Percentiles rank a stretch among this genome's conserved stretches.
These are phyloP conservation scores for Ettlia oleoabundans DNA, from an alignment of 139 green algal species.

Conservation along the genomic window DNA sequence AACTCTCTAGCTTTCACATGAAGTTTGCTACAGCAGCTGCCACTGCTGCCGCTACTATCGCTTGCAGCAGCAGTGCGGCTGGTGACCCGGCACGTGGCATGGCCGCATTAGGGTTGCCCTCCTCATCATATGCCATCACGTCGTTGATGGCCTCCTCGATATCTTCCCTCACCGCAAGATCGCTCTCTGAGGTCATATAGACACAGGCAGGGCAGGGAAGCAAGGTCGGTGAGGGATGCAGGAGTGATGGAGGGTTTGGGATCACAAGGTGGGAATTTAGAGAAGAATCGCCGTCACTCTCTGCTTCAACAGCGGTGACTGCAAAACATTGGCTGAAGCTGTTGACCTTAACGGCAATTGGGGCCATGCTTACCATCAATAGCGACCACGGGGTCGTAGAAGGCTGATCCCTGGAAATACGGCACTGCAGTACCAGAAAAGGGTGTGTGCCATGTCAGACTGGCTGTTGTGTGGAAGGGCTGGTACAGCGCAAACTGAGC, in stretches of 20 bases:
- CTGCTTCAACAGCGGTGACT: too few species aligned
- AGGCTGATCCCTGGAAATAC: neutral
- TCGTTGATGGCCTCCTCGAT: neutral
- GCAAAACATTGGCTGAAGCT: too few species aligned
- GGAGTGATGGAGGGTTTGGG: too few species aligned
- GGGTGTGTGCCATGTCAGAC: too few species aligned
- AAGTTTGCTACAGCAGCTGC: neutral
- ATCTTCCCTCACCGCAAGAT: neutral
- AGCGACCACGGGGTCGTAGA: neutral
- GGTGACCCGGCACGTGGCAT: neutral
- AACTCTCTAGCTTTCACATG: too few species aligned
- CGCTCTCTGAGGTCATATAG: too few species aligned
- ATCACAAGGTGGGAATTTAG: too few species aligned
- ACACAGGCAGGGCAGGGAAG: neutral
- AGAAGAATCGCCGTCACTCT: too few species aligned
- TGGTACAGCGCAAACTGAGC: too few species aligned
- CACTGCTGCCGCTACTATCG: neutral
- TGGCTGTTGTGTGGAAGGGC: too few species aligned
- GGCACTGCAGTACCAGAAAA: neutral
- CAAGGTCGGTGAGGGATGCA: too few species aligned
- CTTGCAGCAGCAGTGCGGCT: neutral
- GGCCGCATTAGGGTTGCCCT: neutral
- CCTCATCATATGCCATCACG: neutral
- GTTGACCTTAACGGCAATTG: too few species aligned
- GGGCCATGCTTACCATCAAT: neutral